Evolutionary conservation across 805 yeast genomes (phyloP), one percentile per base, ranked within the genome.

Genomic region (Schwanniomyces occidentalis): DNA sequence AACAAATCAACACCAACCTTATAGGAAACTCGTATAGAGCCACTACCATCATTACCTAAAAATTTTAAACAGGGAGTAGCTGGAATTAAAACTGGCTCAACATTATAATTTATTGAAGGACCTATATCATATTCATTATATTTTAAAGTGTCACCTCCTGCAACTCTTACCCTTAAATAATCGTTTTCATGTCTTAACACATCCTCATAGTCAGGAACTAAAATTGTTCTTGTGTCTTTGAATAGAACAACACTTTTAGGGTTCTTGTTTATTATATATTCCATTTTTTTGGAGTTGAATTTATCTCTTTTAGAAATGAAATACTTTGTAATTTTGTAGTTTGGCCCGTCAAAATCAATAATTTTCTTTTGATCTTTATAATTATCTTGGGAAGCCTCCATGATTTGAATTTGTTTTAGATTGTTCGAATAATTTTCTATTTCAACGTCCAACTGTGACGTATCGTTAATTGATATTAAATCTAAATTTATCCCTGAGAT

Each of bases 181-280:
- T 14, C 4, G 8, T 13, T 35, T 6, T 23, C 22, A 14, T 19
- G n/a, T 24, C 12, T 22, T 20, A 35, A 20, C 3, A n/a, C 12
- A 9, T 27, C 16, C n/a, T 26, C 29, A 9, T 29, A 26, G 19
- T 27, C 38, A 4, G 55, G 53, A 9, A 45, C 45, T 15, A 51
- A 32, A 5, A 43, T 29, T 1, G 54, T 48, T 13, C 37, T 35
- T 2, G 52, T 38, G 34, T 51, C 56, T 22, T 38, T 44, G 36
- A 51, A 46, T 8, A 35, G 5, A 9, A 49, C 33, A 7, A 46
- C 38, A 27, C 36, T 31, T 15, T 35, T 38, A 5, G 48, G 50
- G 13, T 38, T 29, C 8, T 38, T 38, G n/a, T 30, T 12, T 14
- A 44, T 12, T 8, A 51, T 22, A 30, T 44, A 32, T 14, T 34